These are phyloP conservation scores for Rosa lucieae DNA, from an alignment of 306 rosid genomes.

Conservation along the genomic window DNA sequence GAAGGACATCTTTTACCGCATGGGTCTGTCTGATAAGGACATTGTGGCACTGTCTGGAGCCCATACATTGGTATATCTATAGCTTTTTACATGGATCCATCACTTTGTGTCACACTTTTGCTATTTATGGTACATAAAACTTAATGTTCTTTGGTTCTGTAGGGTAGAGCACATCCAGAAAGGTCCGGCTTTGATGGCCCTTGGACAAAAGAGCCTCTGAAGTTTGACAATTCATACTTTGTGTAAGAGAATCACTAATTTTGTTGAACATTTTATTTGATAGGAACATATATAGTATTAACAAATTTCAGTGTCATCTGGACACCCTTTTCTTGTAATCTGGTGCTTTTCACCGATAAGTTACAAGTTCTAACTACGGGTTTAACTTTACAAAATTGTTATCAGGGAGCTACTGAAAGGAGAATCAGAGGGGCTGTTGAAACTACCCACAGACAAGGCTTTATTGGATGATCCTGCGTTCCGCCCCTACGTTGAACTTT, in stretches of 20 bases:
- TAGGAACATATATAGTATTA: background rate
- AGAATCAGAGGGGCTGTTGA: conserved; percentile 48
- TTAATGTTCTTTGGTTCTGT: conserved; percentile 20
- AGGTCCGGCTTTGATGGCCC: conserved; percentile 81
- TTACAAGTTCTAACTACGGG: background rate
- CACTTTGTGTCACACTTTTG: background rate
- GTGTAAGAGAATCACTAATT: conserved; percentile 43
- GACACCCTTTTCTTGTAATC: background rate
- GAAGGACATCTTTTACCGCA: conserved; percentile 69
- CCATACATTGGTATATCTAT: conserved; percentile 69
- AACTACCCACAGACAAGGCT: conserved; percentile 73
- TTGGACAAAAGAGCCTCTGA: conserved; percentile 68
- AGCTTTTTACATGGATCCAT: background rate
- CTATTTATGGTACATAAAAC: background rate
- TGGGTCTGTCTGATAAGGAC: conserved; percentile 80
- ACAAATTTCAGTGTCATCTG: background rate
- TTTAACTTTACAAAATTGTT: background rate
- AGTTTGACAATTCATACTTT: conserved; percentile 85
- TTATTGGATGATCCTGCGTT: conserved; percentile 59
- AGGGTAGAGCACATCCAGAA: conserved; percentile 85
- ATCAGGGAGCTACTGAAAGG: conserved; percentile 59
- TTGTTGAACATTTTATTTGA: background rate
- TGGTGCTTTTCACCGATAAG: background rate
- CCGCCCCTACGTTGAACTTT: conserved; percentile 50
- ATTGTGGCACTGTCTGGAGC: conserved; percentile 91